Evolutionary conservation across 345 rosid genomes (phyloP).

Genomic region (Mercurialis annua): DNA sequence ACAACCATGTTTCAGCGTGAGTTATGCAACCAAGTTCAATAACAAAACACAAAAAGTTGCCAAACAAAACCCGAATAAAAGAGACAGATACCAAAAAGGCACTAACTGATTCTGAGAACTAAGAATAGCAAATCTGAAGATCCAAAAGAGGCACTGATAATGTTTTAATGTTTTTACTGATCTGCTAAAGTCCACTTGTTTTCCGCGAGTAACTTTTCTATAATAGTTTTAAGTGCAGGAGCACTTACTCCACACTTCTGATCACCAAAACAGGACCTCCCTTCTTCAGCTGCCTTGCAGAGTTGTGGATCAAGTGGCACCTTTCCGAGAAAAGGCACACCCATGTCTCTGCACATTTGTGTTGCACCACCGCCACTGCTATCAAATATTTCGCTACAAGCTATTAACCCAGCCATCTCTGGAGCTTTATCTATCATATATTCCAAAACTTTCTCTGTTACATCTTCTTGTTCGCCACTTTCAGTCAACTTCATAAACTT

Average conservation of each 20-base stretch:
- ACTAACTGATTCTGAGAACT: background rate
- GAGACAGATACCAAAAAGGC: background rate
- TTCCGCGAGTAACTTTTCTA: constrained; percentile 42
- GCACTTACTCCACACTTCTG: constrained; percentile 64
- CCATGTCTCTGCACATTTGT: constrained; percentile 83
- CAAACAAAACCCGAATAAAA: background rate
- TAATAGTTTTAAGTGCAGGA: constrained; percentile 56
- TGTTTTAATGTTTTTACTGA: too few species aligned
- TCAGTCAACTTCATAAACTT: constrained; percentile 51
- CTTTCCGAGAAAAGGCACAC: constrained; percentile 78
- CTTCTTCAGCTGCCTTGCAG: constrained; percentile 82
- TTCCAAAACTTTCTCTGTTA: constrained; percentile 50
- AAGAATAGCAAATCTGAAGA: background rate
- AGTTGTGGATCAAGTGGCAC: constrained; percentile 90
- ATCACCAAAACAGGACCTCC: constrained; percentile 76
- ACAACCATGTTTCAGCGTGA: too few species aligned
- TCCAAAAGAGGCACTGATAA: too few species aligned
- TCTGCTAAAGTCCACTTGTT: constrained; percentile 32
- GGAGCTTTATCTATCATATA: constrained; percentile 67
- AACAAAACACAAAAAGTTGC: too few species aligned
- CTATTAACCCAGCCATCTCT: constrained; percentile 55
- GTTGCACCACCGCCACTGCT: constrained; percentile 82
- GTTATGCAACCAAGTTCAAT: too few species aligned
- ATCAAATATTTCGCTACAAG: constrained; percentile 72
- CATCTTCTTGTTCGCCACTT: constrained; percentile 51